Conservation (phyloP, 768 basidiomycete species). For the Rhizopogon salebrosus region DNA sequence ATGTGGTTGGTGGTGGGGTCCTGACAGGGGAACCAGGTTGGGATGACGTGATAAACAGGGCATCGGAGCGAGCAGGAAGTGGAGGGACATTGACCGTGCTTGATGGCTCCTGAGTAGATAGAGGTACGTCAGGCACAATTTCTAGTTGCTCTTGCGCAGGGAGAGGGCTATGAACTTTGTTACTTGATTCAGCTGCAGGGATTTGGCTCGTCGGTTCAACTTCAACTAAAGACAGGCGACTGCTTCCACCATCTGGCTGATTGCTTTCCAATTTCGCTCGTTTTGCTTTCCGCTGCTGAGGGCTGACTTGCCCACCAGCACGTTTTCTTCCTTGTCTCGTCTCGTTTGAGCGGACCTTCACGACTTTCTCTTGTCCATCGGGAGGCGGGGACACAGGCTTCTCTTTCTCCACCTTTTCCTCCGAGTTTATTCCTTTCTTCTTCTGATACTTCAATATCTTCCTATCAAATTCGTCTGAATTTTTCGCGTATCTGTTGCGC, state of each 20-base stretch:
- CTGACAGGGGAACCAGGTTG: neutral
- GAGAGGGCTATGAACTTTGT: neutral
- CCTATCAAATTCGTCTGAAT: slow-evolving; percentile 36
- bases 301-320: neutral
- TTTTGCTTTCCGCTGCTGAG: neutral
- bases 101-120: neutral
- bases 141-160: neutral
- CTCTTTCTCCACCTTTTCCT: slow-evolving; percentile 3
- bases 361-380: neutral
- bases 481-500: slow-evolving; percentile 54
- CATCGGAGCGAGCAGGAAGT: neutral
- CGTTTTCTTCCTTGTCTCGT: neutral
- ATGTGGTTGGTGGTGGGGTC: neutral
- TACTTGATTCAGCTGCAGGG: neutral
- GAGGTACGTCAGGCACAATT: neutral
- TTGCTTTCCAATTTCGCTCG: neutral
- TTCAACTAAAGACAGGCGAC: neutral
- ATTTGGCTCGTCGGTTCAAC: neutral
- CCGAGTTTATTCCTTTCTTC: slow-evolving; percentile 18
- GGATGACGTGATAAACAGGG: slow-evolving; percentile 1
- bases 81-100: neutral
- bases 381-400: neutral
- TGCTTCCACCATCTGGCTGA: neutral
- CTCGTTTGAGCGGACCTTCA: neutral
- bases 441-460: slow-evolving; percentile 36